Evolutionary conservation across 768 basidiomycete species (phyloP).

Genomic region (Royoungia palumana): DNA sequence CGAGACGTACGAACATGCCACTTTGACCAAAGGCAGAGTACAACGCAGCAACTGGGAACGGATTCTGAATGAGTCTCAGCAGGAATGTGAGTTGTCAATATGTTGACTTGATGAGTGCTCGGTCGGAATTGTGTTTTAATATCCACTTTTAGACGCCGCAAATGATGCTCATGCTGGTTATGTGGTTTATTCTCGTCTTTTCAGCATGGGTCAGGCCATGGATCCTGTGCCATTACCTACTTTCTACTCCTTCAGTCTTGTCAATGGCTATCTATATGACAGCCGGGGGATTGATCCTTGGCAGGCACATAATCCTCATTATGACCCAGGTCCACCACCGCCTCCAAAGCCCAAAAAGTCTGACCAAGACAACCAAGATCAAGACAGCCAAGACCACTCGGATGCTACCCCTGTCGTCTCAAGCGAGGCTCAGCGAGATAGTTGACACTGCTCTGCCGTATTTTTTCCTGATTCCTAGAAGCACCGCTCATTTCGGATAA

Average conservation of each 20-base stretch:
- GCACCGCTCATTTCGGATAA: background rate
- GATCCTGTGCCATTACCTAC: slow-evolving; percentile 29
- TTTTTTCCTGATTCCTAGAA: background rate
- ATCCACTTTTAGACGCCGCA: slow-evolving; percentile 51
- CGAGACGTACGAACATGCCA: slow-evolving; percentile 53
- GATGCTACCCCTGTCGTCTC: background rate
- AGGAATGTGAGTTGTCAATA: slow-evolving; percentile 50
- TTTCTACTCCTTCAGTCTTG: slow-evolving; percentile 58
- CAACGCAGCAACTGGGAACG: slow-evolving; percentile 71
- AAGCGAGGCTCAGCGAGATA: background rate
- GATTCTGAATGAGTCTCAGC: slow-evolving; percentile 42
- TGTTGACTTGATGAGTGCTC: background rate
- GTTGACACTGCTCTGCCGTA: background rate
- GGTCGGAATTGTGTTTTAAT: slow-evolving; percentile 4
- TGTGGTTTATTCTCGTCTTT: slow-evolving; percentile 46
- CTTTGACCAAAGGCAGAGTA: slow-evolving; percentile 56
- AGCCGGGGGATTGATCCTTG: slow-evolving; percentile 38
- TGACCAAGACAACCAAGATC: slow-evolving; percentile 6
- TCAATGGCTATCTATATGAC: slow-evolving; percentile 46
- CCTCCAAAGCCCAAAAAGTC: slow-evolving; percentile 38
- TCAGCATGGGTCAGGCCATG: slow-evolving; percentile 38
- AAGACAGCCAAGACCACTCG: background rate
- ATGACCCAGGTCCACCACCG: slow-evolving; percentile 70
- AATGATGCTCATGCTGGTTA: slow-evolving; percentile 71
- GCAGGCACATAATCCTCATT: slow-evolving; percentile 59